Evolutionary conservation across 345 rosid species (phyloP), one percentile per base, ranked within the genome.

Genomic region (Erodium maritimum): DNA sequence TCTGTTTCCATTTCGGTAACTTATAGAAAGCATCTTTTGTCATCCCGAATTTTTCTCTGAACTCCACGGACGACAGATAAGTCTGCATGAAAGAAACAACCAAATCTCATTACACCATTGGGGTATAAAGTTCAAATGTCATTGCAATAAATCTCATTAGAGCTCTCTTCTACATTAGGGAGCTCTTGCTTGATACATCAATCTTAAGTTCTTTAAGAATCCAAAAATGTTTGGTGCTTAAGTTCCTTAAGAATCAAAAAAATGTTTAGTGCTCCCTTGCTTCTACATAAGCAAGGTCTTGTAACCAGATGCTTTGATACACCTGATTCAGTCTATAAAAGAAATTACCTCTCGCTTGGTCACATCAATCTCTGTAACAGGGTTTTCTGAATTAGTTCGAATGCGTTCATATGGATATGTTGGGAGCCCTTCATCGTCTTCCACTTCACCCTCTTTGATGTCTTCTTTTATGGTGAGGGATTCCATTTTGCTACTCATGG

Each of bases 1-100:
- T 94, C 71, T 90, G 97, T 74, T 91, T 94, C 99, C 99, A 94
- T 77, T 90, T 94, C 0, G 99, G 95, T 64, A 90, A 66, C 84
- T 87, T 85, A 64, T 76, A 65, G 82, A 94, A 94, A 45, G 81
- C 96, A 55, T 59, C 78, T 68, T 79, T 94, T 50, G 77, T 34
- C 99, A 90, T 87, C 58, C 90, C 96, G 54, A 94, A 87, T 75
- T 87, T 87, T 86, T 90, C 97, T 70, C 68, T 80, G 76, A 94
- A 94, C 59, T 83, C 99, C 21, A 63, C 79, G 0, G 80, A 29
- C 34, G 85, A 83, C 62, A 94, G 62, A 71, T 90, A 90, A 42
- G 90, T 86, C 99, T 94, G 80, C 77, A 68, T 54, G 56, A 54
- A 8, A 21, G 63, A 56, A 45, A 57, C 17, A 48, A n/a, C 58